These are phyloP conservation scores for Ganoderma boninense DNA, from an alignment of 1,284 basidiomycete species.

Conservation along the genomic window DNA sequence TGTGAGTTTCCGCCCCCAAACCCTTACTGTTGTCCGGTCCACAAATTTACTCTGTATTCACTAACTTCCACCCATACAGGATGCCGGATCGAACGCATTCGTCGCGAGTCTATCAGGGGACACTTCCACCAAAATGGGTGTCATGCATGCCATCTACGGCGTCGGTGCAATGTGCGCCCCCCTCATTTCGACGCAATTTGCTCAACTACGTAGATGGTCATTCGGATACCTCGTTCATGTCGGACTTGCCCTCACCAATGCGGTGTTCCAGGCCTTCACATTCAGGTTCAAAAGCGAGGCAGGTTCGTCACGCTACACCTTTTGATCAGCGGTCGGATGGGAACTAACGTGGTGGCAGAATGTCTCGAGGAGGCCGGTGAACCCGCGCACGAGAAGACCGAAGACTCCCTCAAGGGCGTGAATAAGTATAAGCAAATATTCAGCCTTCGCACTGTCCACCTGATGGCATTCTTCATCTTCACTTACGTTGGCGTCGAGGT, in stretches of 20 bases:
- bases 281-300: constrained; percentile 66
- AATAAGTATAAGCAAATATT: constrained; percentile 50
- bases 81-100: constrained; percentile 64
- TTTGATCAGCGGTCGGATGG: neutral
- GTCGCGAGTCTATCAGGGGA: constrained; percentile 57
- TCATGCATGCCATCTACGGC: constrained; percentile 60
- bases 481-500: constrained; percentile 59
- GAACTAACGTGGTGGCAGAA: constrained; percentile 29
- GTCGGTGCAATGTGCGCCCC: constrained; percentile 67
- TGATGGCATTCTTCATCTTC: constrained; percentile 52
- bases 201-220: constrained; percentile 58
- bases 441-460: constrained; percentile 46
- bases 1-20: constrained; percentile 36
- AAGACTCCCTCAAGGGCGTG: constrained; percentile 32
- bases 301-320: constrained; percentile 41
- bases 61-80: constrained; percentile 36
- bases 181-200: constrained; percentile 69
- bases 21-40: neutral
- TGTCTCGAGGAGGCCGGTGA: constrained; percentile 45
- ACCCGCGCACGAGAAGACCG: constrained; percentile 33
- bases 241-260: constrained; percentile 58
- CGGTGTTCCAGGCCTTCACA: constrained; percentile 49
- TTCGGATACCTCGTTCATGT: constrained; percentile 71
- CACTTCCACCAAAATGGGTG: constrained; percentile 62
- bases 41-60: neutral